Percentiles rank a stretch among this genome's conserved stretches.
These are phyloP conservation scores for Nidularia pulvinata DNA, from an alignment of 768 basidiomycete genomes.

Conservation along the genomic window DNA sequence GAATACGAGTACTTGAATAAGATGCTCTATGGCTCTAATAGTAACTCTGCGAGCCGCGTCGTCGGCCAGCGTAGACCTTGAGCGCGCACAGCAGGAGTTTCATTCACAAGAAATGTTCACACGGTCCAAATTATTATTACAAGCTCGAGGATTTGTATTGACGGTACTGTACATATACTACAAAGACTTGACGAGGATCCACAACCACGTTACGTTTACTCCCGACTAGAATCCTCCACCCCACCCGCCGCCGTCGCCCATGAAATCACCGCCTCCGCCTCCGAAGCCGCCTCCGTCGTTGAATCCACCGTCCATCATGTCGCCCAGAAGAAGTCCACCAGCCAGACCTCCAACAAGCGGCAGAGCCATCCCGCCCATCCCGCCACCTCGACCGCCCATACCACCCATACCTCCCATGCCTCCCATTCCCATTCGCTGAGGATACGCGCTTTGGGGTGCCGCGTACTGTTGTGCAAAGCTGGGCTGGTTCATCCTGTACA, in stretches of 20 bases:
- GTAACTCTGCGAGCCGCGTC: too few relatives aligned
- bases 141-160: neutral
- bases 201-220: neutral
- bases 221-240: constrained; percentile 16
- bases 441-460: constrained; percentile 15
- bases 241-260: constrained; percentile 22
- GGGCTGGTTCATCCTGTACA: constrained; percentile 12
- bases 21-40: too few relatives aligned
- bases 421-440: constrained; percentile 7
- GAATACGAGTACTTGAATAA: too few relatives aligned
- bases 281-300: constrained; percentile 18
- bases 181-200: neutral
- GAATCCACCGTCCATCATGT: constrained; percentile 22
- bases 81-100: too few relatives aligned
- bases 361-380: constrained; percentile 28
- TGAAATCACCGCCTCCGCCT: constrained; percentile 17
- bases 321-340: constrained; percentile 50
- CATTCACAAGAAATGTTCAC: too few relatives aligned
- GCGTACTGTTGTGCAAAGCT: constrained; percentile 18
- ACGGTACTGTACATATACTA: too few relatives aligned
- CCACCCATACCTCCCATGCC: neutral
- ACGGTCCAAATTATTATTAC: too few relatives aligned
- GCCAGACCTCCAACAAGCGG: constrained; percentile 44
- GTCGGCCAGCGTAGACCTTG: too few relatives aligned
- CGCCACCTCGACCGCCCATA: too few relatives aligned